Evolutionary conservation across 805 yeast genomes (phyloP).

Genomic region (Candida adriatica): DNA sequence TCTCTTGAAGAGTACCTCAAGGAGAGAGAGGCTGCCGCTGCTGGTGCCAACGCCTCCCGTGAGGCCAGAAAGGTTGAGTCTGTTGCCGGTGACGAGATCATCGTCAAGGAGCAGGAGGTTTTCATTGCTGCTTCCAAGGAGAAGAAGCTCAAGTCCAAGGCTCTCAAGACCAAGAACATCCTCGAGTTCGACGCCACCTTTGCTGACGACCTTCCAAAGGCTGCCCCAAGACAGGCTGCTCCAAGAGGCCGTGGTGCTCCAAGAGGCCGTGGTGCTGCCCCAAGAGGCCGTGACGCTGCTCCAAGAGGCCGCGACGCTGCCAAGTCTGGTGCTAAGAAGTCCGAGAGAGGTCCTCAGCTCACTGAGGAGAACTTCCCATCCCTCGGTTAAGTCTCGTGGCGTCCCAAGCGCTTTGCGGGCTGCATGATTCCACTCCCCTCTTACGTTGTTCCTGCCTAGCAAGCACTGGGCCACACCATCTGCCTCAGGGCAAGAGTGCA

Average conservation of each 20-base stretch:
- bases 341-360: constrained; percentile 26
- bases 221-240: constrained; percentile 23
- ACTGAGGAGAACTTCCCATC: constrained; percentile 61
- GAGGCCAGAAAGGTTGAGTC: constrained; percentile 33
- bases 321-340: constrained; percentile 24
- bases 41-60: constrained; percentile 41
- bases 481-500: not conserved
- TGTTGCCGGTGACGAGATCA: constrained; percentile 43
- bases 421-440: no score
- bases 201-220: constrained; percentile 44
- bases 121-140: constrained; percentile 52
- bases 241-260: constrained; percentile 15
- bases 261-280: no score
- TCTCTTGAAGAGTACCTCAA: constrained; percentile 85
- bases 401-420: no score
- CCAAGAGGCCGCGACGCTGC: constrained; percentile 11
- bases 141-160: constrained; percentile 67
- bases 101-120: constrained; percentile 59
- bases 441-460: no score
- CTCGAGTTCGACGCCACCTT: constrained; percentile 71
- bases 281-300: constrained; percentile 10
- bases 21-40: constrained; percentile 52
- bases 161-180: constrained; percentile 72
- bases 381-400: constrained; percentile 43
- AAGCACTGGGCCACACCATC: not conserved